These are phyloP conservation scores for Acrocalymma vagum DNA, from an alignment of 2,329 filamentous ascomycete species.

Conservation along the genomic window DNA sequence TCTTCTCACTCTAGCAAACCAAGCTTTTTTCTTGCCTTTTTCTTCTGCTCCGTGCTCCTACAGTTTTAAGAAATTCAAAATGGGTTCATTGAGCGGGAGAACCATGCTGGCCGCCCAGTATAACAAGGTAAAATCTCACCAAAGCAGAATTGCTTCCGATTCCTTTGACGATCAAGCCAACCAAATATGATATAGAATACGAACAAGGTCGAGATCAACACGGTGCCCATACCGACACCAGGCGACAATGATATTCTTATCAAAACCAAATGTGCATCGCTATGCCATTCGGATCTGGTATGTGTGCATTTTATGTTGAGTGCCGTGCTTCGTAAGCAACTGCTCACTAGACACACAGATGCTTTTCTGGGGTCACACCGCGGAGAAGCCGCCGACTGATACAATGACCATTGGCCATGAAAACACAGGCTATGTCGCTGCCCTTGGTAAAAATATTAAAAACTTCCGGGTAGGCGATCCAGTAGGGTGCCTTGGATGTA, in stretches of 20 bases:
- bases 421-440: slow-evolving; percentile 51
- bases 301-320: slow-evolving; percentile 20
- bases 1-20: too few relatives aligned
- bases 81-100: background rate
- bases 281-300: slow-evolving; percentile 29
- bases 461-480: slow-evolving; percentile 50
- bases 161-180: slow-evolving; percentile 8
- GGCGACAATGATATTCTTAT: slow-evolving; percentile 20
- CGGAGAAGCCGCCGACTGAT: slow-evolving; percentile 4
- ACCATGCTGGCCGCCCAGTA: slow-evolving; percentile 3
- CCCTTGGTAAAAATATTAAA: slow-evolving; percentile 39
- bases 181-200: too few relatives aligned
- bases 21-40: too few relatives aligned
- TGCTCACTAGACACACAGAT: slow-evolving; percentile 1
- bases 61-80: background rate
- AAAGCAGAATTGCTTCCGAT: background rate
- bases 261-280: slow-evolving; percentile 24
- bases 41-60: too few relatives aligned
- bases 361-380: slow-evolving; percentile 7
- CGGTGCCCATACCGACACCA: slow-evolving; percentile 15
- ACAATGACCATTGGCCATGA: slow-evolving; percentile 53
- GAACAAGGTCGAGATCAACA: slow-evolving; percentile 29
- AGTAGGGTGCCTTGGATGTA: slow-evolving; percentile 41
- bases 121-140: slow-evolving; percentile 1
- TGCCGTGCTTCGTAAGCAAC: slow-evolving; percentile 15